A percentile compares a stretch with the other conserved stretches of the same genome.
phyloP scores from a whole-genome alignment of 371 early-diverging fungal genomes.

The Rhizopus stolonifer region DNA sequence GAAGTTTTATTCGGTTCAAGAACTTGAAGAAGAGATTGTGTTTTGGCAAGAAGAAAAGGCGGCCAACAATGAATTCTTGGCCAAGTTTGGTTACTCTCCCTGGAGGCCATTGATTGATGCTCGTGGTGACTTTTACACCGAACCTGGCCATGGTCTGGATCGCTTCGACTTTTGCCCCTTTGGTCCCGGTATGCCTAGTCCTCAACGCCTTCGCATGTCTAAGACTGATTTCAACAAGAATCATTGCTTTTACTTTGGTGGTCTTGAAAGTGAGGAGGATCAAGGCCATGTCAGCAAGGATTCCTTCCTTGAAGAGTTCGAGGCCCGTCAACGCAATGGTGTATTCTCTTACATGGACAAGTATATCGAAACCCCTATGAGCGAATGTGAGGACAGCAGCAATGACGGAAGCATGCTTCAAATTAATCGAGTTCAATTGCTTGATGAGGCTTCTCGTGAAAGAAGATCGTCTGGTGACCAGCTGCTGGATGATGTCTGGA shows the following conservation, averaged over 20 bases:
- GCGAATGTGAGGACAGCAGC: not conserved
- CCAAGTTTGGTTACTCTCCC: no score
- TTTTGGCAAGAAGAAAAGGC: not conserved
- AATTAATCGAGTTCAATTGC: not conserved
- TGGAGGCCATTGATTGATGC: no score
- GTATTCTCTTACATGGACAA: slow-evolving; percentile 1
- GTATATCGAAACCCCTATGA: not conserved
- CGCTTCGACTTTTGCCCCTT: no score
- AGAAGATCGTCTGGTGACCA: slow-evolving; percentile 3
- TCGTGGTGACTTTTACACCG: no score
- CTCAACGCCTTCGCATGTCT: no score
- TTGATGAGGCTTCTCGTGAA: not conserved
- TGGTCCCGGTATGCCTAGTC: no score
- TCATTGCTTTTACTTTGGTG: not conserved
- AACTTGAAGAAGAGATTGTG: not conserved
- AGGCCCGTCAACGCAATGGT: not conserved
- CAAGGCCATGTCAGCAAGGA: no score
- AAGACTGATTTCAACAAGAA: no score
- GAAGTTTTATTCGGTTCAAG: not conserved
- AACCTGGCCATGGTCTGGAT: no score
- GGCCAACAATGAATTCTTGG: not conserved
- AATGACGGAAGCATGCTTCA: not conserved
- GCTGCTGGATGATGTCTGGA: slow-evolving; percentile 22
- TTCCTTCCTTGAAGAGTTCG: not conserved
- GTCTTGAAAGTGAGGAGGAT: not conserved